These are phyloP conservation scores for Dactylellina drechsleri DNA, from an alignment of 2,329 filamentous ascomycete species.

Conservation along the genomic window DNA sequence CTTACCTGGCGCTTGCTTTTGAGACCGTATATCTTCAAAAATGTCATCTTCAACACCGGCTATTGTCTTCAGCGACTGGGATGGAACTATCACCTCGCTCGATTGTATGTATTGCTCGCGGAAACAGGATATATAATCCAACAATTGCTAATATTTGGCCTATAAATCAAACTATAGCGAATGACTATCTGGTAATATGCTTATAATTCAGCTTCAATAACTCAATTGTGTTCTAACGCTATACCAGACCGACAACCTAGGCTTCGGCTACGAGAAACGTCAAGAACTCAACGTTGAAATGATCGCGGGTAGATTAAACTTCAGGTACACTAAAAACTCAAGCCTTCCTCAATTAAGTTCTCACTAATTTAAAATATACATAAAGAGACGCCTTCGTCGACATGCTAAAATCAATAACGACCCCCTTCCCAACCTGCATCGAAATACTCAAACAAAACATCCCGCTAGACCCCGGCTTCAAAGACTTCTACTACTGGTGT, in stretches of 20 bases:
- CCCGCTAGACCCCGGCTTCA: slow-evolving; percentile 87
- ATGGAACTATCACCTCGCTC: slow-evolving; percentile 71
- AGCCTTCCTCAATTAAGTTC: not conserved
- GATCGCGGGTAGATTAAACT: slow-evolving; percentile 75
- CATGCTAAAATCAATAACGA: slow-evolving; percentile 88
- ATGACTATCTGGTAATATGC: slow-evolving; percentile 52
- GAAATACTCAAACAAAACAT: slow-evolving; percentile 81
- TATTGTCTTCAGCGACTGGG: slow-evolving; percentile 99
- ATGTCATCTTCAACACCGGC: slow-evolving; percentile 63
- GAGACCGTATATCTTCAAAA: not conserved
- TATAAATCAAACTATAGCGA: slow-evolving; percentile 35
- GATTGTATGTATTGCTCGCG: slow-evolving; percentile 36
- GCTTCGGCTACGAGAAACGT: slow-evolving; percentile 79
- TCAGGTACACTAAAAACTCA: slow-evolving; percentile 67
- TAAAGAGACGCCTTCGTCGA: slow-evolving; percentile 79
- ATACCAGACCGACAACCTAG: slow-evolving; percentile 81
- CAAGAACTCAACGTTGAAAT: slow-evolving; percentile 79
- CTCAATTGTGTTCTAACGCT: not conserved
- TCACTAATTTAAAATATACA: not conserved
- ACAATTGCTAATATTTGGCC: not conserved
- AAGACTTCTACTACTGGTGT: slow-evolving; percentile 86
- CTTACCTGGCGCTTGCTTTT: not conserved
- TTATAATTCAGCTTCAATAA: not conserved
- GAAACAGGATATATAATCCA: not conserved
- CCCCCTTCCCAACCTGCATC: slow-evolving; percentile 84